Percentiles rank a stretch among this genome's conserved stretches.
These are phyloP conservation scores for Aspergillus wentii DNA, from an alignment of 495 filamentous ascomycete species.

Conservation along the genomic window DNA sequence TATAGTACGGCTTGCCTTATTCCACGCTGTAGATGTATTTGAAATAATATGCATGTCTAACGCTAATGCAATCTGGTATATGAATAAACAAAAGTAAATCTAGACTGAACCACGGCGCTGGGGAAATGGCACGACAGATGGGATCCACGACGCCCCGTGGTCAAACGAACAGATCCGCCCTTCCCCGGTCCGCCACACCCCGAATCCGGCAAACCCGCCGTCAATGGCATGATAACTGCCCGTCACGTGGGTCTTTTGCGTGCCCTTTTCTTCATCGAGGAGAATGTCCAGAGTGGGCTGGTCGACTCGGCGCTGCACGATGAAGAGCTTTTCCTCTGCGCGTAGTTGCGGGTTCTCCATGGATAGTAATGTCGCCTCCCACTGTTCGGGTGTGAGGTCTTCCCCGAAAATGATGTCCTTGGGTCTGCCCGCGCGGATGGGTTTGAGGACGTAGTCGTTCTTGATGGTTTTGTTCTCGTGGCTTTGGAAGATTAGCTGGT, in stretches of 20 bases:
- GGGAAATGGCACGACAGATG: too few species aligned
- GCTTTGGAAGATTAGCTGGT: neutral
- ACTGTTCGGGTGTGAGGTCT: conserved; percentile 15
- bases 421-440: conserved; percentile 20
- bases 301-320: conserved; percentile 15
- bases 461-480: conserved; percentile 3
- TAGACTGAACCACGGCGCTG: too few species aligned
- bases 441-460: conserved; percentile 29
- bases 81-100: too few species aligned
- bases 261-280: neutral
- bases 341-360: neutral
- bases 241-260: conserved; percentile 6
- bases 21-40: too few species aligned
- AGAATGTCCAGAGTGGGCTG: conserved; percentile 9
- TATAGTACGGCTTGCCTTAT: too few species aligned
- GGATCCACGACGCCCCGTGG: too few species aligned
- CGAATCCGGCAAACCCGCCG: conserved; percentile 8
- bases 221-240: conserved; percentile 19
- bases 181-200: conserved; percentile 11
- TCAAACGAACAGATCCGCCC: too few species aligned
- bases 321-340: conserved; percentile 4
- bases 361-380: conserved; percentile 7
- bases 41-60: too few species aligned
- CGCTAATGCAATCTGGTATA: too few species aligned
- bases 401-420: conserved; percentile 33